phyloP scores from a whole-genome alignment of 2,329 filamentous ascomycete species.

The Penicillium olsonii region DNA sequence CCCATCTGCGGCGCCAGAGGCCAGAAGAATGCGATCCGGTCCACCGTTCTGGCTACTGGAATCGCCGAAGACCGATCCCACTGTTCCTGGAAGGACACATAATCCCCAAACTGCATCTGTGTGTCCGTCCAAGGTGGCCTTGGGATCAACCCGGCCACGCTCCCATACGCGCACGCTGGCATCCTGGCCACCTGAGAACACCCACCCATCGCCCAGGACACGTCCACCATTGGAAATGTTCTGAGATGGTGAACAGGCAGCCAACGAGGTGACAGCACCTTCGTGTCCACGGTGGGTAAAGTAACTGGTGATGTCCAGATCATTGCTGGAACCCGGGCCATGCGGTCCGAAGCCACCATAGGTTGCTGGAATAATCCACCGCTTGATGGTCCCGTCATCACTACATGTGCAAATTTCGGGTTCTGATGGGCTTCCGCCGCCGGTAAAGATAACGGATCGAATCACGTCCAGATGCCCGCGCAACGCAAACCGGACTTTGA shows the following conservation, averaged over 20 bases:
- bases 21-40: slow-evolving; percentile 84
- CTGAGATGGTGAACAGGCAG: slow-evolving; percentile 82
- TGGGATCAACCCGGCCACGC: slow-evolving; percentile 87
- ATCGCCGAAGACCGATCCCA: slow-evolving; percentile 75
- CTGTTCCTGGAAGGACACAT: slow-evolving; percentile 83
- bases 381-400: slow-evolving; percentile 93
- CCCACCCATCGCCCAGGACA: slow-evolving; percentile 91
- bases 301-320: slow-evolving; percentile 88
- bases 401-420: slow-evolving; percentile 96
- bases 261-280: slow-evolving; percentile 83
- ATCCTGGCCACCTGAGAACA: slow-evolving; percentile 96
- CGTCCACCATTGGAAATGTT: slow-evolving; percentile 88
- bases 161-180: slow-evolving; percentile 94
- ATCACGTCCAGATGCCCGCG: slow-evolving; percentile 93
- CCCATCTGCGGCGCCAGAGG: slow-evolving; percentile 87
- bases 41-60: slow-evolving; percentile 72
- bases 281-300: slow-evolving; percentile 94
- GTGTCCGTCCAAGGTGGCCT: slow-evolving; percentile 90
- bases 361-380: slow-evolving; percentile 88
- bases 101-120: slow-evolving; percentile 96
- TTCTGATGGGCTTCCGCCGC: slow-evolving; percentile 90
- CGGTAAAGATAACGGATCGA: slow-evolving; percentile 92
- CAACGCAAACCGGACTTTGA: slow-evolving; percentile 90
- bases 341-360: slow-evolving; percentile 64
- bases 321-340: slow-evolving; percentile 61